Evolutionary conservation across 106 monocot genomes (phyloP), one percentile per base, ranked within the genome.

Genomic region (Triglochin maritima): DNA sequence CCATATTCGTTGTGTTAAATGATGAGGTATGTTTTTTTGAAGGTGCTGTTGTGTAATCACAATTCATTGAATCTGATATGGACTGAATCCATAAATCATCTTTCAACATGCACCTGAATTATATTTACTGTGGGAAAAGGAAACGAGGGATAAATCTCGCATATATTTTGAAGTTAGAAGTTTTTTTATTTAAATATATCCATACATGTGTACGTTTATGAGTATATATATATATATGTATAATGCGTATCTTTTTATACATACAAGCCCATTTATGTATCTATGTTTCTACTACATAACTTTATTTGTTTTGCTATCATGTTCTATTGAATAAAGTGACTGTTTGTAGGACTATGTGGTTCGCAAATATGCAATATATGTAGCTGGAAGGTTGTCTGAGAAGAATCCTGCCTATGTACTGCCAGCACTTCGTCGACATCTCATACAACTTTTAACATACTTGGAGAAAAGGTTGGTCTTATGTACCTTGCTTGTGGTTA

Each of bases 351-450:
- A 96, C 57, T 91, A 79, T 65, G 67, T 69, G 46, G 91, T 96
- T 56, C 79, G 91, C 44, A 85, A 85, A 62, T 70, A 82, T 69
- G 90, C 90, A 60, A 96, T 96, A 80, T 80, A 80, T 51, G 68
- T 91, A 72, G 78, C 88, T 15, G 95, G 95, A 43, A 86, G 95
- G 67, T 84, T 96, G 72, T 96, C 95, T 70, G 95, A 88, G 84
- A 96, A 79, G 69, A 96, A 96, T 71, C 95, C 95, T 71, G 95
- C 95, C 41, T 91, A 91, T 91, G 95, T 96, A 64, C 86, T 88
- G 63, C 95, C 95, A 61, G 90, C 91, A 61, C 88, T 96, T 81
- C 90, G 95, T 15, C 85, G 91, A 17, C 88, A 88, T 79, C 85
- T 96, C 17, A 96, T 96, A 64, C 95, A 96, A 56, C 67, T 96